Percentiles rank a stretch among this genome's conserved stretches.
These are phyloP conservation scores for Antarctomyces pellizariae DNA, from an alignment of 495 filamentous ascomycete genomes.

Conservation along the genomic window DNA sequence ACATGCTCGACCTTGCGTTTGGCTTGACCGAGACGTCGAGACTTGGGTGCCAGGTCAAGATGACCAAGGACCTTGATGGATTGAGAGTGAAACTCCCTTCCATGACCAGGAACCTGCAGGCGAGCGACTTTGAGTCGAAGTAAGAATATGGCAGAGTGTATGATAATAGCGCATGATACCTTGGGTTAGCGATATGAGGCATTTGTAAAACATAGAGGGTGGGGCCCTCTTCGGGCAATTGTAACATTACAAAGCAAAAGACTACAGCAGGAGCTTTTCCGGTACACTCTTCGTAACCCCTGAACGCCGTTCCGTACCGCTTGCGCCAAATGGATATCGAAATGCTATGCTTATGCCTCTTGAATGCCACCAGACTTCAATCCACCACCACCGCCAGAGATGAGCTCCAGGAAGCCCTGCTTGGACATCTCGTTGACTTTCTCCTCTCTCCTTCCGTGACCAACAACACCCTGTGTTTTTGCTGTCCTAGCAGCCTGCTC, in stretches of 20 bases:
- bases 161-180: no score
- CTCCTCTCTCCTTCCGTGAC: conserved; percentile 50
- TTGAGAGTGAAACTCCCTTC: conserved; percentile 59
- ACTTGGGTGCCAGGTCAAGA: conserved; percentile 83
- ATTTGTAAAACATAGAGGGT: no score
- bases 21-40: conserved; percentile 88
- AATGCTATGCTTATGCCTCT: conserved; percentile 19
- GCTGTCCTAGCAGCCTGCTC: conserved; percentile 47
- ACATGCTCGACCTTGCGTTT: conserved; percentile 95
- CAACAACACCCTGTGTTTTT: conserved; percentile 48
- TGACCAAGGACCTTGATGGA: conserved; percentile 77
- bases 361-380: conserved; percentile 25
- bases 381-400: conserved; percentile 36
- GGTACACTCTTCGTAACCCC: no score
- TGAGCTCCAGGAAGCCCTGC: conserved; percentile 83
- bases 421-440: conserved; percentile 84
- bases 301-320: no score
- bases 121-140: conserved; percentile 59
- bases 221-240: no score
- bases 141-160: no score
- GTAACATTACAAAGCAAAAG: no score
- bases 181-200: no score
- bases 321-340: no score
- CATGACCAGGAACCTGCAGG: conserved; percentile 93
- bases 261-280: no score